These are phyloP conservation scores for Cladosporium phlei DNA, from an alignment of 2,329 filamentous ascomycete species.

Conservation along the genomic window DNA sequence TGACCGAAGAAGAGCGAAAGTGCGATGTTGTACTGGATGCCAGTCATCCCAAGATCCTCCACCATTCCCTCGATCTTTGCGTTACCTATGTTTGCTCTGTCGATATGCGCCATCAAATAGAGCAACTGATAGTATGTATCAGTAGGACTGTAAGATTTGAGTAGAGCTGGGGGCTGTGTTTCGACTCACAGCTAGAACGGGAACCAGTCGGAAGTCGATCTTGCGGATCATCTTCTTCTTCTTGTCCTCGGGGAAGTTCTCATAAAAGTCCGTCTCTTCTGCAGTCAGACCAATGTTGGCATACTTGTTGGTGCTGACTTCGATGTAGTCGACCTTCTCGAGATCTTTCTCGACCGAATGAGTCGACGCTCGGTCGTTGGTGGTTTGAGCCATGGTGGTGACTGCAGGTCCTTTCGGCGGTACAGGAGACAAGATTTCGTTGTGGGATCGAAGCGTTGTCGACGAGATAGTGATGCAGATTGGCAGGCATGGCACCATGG, in stretches of 20 bases:
- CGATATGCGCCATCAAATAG: slow-evolving; percentile 43
- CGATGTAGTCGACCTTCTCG: slow-evolving; percentile 19
- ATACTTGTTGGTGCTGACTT: slow-evolving; percentile 18
- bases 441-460: background rate
- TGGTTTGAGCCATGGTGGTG: background rate
- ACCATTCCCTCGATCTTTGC: slow-evolving; percentile 30
- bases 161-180: too few relatives aligned
- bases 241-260: slow-evolving; percentile 19
- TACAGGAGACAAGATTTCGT: too few relatives aligned
- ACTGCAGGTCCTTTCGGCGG: too few relatives aligned
- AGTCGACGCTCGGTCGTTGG: slow-evolving; percentile 14
- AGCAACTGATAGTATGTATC: too few relatives aligned
- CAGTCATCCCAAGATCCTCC: slow-evolving; percentile 16
- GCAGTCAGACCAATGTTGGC: slow-evolving; percentile 22
- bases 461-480: background rate
- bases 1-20: slow-evolving; percentile 28
- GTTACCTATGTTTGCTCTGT: slow-evolving; percentile 40
- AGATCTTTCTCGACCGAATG: slow-evolving; percentile 20
- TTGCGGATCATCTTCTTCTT: slow-evolving; percentile 41
- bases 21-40: slow-evolving; percentile 33
- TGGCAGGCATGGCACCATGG: background rate
- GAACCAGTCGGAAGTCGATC: slow-evolving; percentile 46
- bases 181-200: slow-evolving; percentile 45
- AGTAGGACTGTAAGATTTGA: too few relatives aligned
- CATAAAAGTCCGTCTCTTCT: slow-evolving; percentile 22